A percentile compares a stretch with the other conserved stretches of the same genome.
These are phyloP conservation scores for Pyrenophora tritici-repentis DNA, from an alignment of 2,329 filamentous ascomycete species.

Conservation along the genomic window DNA sequence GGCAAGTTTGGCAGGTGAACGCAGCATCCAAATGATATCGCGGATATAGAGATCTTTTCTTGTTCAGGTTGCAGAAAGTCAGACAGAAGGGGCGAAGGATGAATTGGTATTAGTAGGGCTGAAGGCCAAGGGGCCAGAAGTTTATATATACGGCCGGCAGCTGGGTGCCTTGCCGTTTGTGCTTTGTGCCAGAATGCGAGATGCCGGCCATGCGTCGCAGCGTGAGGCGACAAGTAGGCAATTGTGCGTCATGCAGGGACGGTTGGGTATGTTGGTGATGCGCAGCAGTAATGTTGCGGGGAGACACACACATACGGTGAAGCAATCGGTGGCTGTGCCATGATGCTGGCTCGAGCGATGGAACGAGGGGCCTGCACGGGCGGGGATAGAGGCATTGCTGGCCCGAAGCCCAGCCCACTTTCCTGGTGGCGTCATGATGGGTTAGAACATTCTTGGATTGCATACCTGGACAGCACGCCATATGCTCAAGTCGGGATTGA, in stretches of 20 bases:
- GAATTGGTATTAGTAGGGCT: conserved; percentile 29
- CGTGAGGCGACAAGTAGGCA: conserved; percentile 8
- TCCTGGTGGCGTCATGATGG: background rate
- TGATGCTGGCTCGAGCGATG: conserved; percentile 2
- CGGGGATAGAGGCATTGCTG: background rate
- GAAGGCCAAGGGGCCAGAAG: conserved; percentile 19
- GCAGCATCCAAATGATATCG: conserved; percentile 5
- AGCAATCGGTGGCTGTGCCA: conserved; percentile 24
- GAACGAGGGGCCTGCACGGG: conserved; percentile 7
- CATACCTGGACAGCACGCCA: background rate
- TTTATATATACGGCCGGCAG: conserved; percentile 18
- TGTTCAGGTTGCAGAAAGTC: conserved; percentile 1
- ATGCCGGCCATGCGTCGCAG: conserved; percentile 6
- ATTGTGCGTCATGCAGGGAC: conserved; percentile 25
- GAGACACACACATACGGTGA: conserved; percentile 17
- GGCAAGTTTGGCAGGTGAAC: conserved; percentile 2
- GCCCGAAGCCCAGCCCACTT: conserved; percentile 8
- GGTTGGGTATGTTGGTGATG: conserved; percentile 14
- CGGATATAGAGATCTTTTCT: conserved; percentile 13
- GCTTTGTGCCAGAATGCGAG: conserved; percentile 17
- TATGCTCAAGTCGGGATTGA: background rate
- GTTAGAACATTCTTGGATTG: background rate
- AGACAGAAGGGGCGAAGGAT: conserved; percentile 8
- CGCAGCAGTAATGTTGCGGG: conserved; percentile 15
- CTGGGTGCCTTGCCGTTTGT: conserved; percentile 5